A percentile compares a stretch with the other conserved stretches of the same genome.
These are phyloP conservation scores for Hemisphaericaspora subhashii DNA, from an alignment of 1,139 yeast species.

Conservation along the genomic window DNA sequence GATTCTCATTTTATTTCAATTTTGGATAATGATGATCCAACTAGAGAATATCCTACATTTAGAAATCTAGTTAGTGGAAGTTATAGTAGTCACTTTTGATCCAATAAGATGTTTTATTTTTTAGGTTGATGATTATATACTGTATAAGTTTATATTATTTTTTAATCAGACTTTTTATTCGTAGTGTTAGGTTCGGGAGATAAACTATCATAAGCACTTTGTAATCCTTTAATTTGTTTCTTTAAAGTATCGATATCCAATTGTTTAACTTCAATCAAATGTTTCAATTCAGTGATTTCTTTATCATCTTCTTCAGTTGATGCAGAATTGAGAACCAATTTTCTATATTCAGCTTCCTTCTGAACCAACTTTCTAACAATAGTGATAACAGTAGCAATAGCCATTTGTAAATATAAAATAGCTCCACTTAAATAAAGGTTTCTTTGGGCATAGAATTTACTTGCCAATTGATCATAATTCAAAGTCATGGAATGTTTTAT, in stretches of 20 bases:
- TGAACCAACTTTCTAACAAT: conserved; percentile 58
- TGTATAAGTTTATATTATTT: background rate
- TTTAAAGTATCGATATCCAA: conserved; percentile 50
- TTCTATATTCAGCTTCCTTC: conserved; percentile 49
- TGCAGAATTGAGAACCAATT: conserved; percentile 17
- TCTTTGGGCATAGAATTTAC: conserved; percentile 68
- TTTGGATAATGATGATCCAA: conserved; percentile 17
- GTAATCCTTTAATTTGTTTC: conserved; percentile 55
- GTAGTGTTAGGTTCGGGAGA: conserved; percentile 15
- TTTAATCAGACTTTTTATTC: conserved; percentile 2
- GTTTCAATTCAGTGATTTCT: conserved; percentile 39
- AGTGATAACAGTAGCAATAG: conserved; percentile 57
- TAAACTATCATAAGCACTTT: conserved; percentile 51
- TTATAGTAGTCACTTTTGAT: conserved; percentile 30
- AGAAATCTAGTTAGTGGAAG: conserved; percentile 39
- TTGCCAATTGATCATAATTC: conserved; percentile 45
- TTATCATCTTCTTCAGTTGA: conserved; percentile 26
- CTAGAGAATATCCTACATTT: conserved; percentile 28
- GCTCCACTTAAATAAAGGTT: conserved; percentile 73
- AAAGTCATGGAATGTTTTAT: too few species aligned
- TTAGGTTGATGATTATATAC: background rate
- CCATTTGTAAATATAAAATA: conserved; percentile 57
- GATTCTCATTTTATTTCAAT: conserved; percentile 25
- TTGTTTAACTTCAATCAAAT: conserved; percentile 45
- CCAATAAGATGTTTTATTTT: background rate